phyloP scores from a whole-genome alignment of 2,329 filamentous ascomycete species.

The Aureobasidium musti region DNA sequence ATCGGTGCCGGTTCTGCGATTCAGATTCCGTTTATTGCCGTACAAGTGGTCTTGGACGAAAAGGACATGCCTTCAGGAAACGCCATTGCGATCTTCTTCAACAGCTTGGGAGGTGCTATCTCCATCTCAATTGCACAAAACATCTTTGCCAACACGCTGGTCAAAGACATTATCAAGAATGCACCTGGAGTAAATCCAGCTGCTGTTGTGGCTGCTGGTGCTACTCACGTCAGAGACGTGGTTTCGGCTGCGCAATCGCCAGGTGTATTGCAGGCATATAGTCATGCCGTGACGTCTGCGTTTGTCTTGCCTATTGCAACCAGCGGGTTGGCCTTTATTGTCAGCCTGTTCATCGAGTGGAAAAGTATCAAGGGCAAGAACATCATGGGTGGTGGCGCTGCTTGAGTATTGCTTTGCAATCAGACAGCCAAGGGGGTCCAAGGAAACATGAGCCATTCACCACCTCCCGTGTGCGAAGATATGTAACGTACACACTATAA shows the following conservation, averaged over 20 bases:
- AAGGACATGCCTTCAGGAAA: slow-evolving; percentile 56
- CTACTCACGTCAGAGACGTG: slow-evolving; percentile 46
- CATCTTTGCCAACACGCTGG: slow-evolving; percentile 59
- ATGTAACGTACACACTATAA: no score
- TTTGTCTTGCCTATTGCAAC: slow-evolving; percentile 64
- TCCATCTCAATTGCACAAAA: slow-evolving; percentile 39
- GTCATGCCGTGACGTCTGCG: slow-evolving; percentile 58
- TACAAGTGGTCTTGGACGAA: slow-evolving; percentile 34
- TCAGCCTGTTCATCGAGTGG: slow-evolving; percentile 62
- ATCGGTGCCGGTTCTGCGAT: slow-evolving; percentile 51
- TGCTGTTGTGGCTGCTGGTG: slow-evolving; percentile 46
- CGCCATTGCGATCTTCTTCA: slow-evolving; percentile 39
- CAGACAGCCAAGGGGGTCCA: no score
- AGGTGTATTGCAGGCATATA: slow-evolving; percentile 64
- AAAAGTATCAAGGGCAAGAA: slow-evolving; percentile 61
- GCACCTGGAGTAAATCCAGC: slow-evolving; percentile 45
- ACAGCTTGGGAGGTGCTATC: slow-evolving; percentile 40
- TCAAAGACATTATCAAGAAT: slow-evolving; percentile 53
- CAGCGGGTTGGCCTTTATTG: slow-evolving; percentile 57
- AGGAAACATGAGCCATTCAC: no score
- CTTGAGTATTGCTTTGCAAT: background rate
- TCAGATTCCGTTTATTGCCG: slow-evolving; percentile 57
- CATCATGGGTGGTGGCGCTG: slow-evolving; percentile 24
- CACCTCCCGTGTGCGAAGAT: no score
- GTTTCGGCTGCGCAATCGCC: slow-evolving; percentile 47